phyloP scores from a whole-genome alignment of 1,139 yeast genomes.

The Suhomyces ambrosiae region DNA sequence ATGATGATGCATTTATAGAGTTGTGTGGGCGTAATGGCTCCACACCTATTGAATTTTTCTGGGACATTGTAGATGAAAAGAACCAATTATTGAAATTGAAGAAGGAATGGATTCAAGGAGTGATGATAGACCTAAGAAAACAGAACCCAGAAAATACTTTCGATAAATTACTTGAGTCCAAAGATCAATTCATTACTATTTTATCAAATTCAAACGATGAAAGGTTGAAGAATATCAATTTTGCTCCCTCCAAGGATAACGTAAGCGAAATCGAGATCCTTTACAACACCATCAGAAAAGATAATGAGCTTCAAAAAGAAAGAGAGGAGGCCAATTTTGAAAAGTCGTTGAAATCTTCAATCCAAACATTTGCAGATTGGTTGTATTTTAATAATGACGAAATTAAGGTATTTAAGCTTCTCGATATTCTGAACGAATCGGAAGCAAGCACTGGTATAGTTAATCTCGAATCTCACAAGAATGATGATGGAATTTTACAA shows the following conservation, averaged over 20 bases:
- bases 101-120: constrained; percentile 59
- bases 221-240: constrained; percentile 27
- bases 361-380: constrained; percentile 23
- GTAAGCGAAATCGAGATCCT: constrained; percentile 29
- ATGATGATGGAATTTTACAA: constrained; percentile 5
- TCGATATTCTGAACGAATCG: background rate
- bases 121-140: constrained; percentile 39
- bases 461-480: background rate
- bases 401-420: constrained; percentile 12
- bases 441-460: constrained; percentile 1
- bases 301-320: constrained; percentile 22
- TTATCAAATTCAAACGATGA: constrained; percentile 30
- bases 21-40: constrained; percentile 83
- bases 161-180: constrained; percentile 20
- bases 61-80: constrained; percentile 73
- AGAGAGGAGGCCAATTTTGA: constrained; percentile 15
- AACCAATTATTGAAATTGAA: constrained; percentile 57
- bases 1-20: constrained; percentile 59
- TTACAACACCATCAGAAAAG: constrained; percentile 30
- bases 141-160: constrained; percentile 18
- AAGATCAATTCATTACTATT: constrained; percentile 23
- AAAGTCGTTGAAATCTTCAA: constrained; percentile 14
- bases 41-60: constrained; percentile 71
- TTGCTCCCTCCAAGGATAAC: constrained; percentile 15
- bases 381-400: constrained; percentile 18